Evolutionary conservation across 768 basidiomycete species (phyloP), one percentile per base, ranked within the genome.

Genomic region (Pleurotus tuoliensis): DNA sequence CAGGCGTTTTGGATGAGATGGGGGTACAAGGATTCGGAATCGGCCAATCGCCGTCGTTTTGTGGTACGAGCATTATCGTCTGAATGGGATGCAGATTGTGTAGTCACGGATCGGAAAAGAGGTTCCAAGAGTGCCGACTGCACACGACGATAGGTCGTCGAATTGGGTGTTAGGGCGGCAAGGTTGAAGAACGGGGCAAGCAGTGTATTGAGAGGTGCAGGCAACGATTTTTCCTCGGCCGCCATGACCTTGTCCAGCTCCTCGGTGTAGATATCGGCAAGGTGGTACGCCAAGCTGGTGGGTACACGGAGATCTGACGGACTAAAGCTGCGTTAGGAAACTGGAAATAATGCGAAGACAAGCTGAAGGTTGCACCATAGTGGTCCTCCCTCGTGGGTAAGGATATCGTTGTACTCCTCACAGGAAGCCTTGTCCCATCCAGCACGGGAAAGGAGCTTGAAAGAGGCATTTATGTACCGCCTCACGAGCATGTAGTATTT

Each of bases 401-500:
- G 71, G 43, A 97, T 89, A 38, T 76, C 71, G 59, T 86, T 89
- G 67, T 92, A 90, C 44, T 83, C 80, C 7, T 74, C 65, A 50
- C 87, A 80, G 4, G 74, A 67, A 5, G 69, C 62, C 22, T 67
- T 61, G 5, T 86, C 81, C 95, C 95, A 99, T 46, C 80, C 75
- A 18, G 72, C 69, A 45, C 87, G 80, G 38, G 86, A 78, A 22
- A 98, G 78, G 16, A 97, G 79, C 34, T 88, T 76, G 70, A 98
- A 95, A 1, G 88, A 82, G 1, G 88, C 92, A 64, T 94, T 90
- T 54, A 91, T 78, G 65, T 93, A 98, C 61, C 88, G 81, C 57
- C 96, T 82, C 57, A 98, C 84, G 46, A 99, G 87, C 85, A 98
- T 87, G 68, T 96, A 95, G 69, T 92, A 98, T 70, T 99, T 99